Conservation (phyloP, 2,329 filamentous ascomycete species). For the Calonectria hawksworthii region DNA sequence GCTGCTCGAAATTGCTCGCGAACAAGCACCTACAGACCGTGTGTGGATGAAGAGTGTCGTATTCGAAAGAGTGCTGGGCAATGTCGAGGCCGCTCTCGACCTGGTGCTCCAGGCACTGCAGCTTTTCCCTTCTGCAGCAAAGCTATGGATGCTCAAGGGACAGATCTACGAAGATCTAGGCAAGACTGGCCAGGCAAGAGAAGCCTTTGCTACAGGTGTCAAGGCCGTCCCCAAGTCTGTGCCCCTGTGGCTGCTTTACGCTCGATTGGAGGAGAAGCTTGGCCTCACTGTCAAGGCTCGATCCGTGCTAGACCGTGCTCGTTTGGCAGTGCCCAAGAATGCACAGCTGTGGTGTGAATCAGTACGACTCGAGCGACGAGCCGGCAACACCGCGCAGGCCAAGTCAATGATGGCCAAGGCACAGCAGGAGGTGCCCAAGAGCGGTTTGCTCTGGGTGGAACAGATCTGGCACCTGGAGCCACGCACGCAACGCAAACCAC, state of each 20-base stretch:
- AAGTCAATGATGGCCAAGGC: constrained; percentile 95
- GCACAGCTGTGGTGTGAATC: constrained; percentile 92
- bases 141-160: constrained; percentile 99
- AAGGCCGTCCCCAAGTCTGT: constrained; percentile 88
- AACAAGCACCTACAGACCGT: constrained; percentile 92
- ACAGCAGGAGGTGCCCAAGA: constrained; percentile 90
- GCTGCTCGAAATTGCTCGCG: constrained; percentile 84
- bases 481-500: constrained; percentile 91
- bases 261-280: constrained; percentile 86
- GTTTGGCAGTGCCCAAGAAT: constrained; percentile 88
- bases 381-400: constrained; percentile 85
- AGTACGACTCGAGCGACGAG: constrained; percentile 91
- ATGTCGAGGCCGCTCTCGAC: constrained; percentile 85
- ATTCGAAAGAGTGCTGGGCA: constrained; percentile 88
- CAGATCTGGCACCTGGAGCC: constrained; percentile 95
- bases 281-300: constrained; percentile 92
- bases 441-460: constrained; percentile 91
- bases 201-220: constrained; percentile 90
- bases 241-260: constrained; percentile 90
- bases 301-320: constrained; percentile 91
- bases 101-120: constrained; percentile 89
- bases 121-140: constrained; percentile 86
- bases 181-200: constrained; percentile 86
- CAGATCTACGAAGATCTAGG: constrained; percentile 92
- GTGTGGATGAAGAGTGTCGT: constrained; percentile 98